Evolutionary conservation across 1,284 basidiomycete species (phyloP), one percentile per base, ranked within the genome.

Genomic region (Golubevia pallescens): DNA sequence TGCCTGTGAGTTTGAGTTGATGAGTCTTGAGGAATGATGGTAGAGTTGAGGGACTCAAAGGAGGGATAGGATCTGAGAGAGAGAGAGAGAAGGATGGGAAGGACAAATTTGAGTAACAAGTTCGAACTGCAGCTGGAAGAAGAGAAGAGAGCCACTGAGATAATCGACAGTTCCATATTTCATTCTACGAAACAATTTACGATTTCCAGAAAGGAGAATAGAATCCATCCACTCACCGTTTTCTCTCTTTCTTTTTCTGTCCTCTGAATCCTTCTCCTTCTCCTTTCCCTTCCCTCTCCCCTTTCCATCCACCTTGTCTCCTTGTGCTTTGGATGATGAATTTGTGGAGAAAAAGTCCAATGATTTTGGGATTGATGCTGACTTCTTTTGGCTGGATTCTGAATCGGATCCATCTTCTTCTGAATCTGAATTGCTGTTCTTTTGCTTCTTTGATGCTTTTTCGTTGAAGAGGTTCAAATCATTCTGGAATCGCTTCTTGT

Each of bases 291-390:
- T 66, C 23, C 85, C 77, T n/a, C 86, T 88, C 55, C 87, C 88
- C 70, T 90, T 88, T 0, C 91, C 90, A 73, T 93, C 93, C 20
- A 38, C 73, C 92, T 93, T 87, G 95, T 96, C 86, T 95, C 95
- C 85, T 97, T 93, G 2, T 96, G 88, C 70, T n/a, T n/a, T n/a
- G n/a, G n/a, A n/a, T n/a, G n/a, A n/a, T n/a, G n/a, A n/a, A 92
- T 92, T 1, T 88, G 77, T 0, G 94, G 94, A 19, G 95, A 89
- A 69, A 73, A 75, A 65, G 71, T 71, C 81, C 28, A 38, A 38
- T 4, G 5, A 5, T 5, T 10, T 38, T 38, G 34, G 34, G 34
- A 38, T 59, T 28, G 60, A 62, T 55, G 24, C 69, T 67, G 0
- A 69, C 48, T 55, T 73, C 79, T 62, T 75, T 72, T 20, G 64